Conservation (phyloP, 805 yeast genomes). For the Candida dajiaensis region DNA sequence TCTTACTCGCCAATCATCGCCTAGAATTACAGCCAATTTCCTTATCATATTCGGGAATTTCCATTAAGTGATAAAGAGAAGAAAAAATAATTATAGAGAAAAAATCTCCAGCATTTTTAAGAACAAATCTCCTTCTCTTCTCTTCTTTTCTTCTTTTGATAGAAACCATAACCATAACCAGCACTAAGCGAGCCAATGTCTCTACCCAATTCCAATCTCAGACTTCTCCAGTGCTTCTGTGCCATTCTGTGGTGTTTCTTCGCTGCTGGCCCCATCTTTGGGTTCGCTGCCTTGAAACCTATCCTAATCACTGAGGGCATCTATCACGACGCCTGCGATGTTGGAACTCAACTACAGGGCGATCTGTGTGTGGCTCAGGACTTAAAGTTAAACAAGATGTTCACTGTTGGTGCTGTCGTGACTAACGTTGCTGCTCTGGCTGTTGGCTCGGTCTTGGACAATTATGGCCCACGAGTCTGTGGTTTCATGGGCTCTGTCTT, state of each 20-base stretch:
- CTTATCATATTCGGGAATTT: background rate
- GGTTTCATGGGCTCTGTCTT: slow-evolving; percentile 68
- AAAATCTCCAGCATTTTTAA: too few species aligned
- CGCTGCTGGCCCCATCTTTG: slow-evolving; percentile 92
- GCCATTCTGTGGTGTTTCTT: slow-evolving; percentile 83
- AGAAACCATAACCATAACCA: too few species aligned
- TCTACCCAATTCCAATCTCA: slow-evolving; percentile 2
- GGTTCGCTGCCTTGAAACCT: slow-evolving; percentile 92
- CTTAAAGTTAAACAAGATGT: slow-evolving; percentile 71
- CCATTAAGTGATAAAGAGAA: background rate
- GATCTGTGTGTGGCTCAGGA: slow-evolving; percentile 70
- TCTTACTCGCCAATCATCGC: too few species aligned
- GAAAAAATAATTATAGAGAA: too few species aligned
- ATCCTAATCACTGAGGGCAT: slow-evolving; percentile 73
- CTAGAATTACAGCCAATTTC: background rate
- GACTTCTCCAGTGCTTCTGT: slow-evolving; percentile 49
- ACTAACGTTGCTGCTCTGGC: slow-evolving; percentile 80
- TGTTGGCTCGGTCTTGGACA: slow-evolving; percentile 76
- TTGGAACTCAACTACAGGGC: slow-evolving; percentile 6
- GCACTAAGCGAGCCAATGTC: background rate
- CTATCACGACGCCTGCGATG: slow-evolving; percentile 55
- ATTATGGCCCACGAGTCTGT: slow-evolving; percentile 73
- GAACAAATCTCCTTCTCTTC: too few species aligned
- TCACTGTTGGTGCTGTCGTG: slow-evolving; percentile 80
- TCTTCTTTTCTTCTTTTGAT: too few species aligned